These are phyloP conservation scores for Zygoascus biomembranicola DNA, from an alignment of 805 yeast genomes.

Conservation along the genomic window DNA sequence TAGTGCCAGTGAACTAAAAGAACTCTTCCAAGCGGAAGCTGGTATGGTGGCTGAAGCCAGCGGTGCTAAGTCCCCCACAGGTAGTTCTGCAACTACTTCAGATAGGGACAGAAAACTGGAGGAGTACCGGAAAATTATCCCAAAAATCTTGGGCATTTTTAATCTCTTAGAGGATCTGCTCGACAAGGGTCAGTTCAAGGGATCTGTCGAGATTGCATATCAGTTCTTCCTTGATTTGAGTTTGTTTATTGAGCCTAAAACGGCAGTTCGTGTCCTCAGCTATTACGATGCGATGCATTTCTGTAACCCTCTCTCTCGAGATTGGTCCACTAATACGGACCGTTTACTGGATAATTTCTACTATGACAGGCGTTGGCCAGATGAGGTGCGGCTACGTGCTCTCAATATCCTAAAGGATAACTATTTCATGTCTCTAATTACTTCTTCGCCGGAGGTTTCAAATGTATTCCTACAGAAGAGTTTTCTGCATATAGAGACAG, in stretches of 20 bases:
- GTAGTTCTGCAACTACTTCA: not conserved
- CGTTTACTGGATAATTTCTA: constrained; percentile 40
- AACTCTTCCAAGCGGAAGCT: not conserved
- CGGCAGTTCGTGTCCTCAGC: constrained; percentile 38
- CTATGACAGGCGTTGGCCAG: constrained; percentile 20
- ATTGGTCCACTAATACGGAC: constrained; percentile 44
- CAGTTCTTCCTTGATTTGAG: constrained; percentile 35
- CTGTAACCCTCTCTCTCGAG: constrained; percentile 45
- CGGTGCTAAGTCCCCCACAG: not conserved
- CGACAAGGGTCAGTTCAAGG: constrained; percentile 30
- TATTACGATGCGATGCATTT: constrained; percentile 41
- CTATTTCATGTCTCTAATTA: constrained; percentile 30
- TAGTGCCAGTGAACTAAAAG: not conserved
- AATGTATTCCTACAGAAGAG: constrained; percentile 27
- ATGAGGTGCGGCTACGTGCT: constrained; percentile 18
- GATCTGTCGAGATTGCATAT: constrained; percentile 37
- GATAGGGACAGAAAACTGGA: constrained; percentile 16
- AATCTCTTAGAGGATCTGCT: constrained; percentile 29
- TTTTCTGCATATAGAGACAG: constrained; percentile 25
- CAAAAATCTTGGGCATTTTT: constrained; percentile 28
- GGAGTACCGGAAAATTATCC: constrained; percentile 11
- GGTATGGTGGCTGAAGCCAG: not conserved
- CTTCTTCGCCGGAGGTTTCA: constrained; percentile 27
- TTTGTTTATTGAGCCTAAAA: constrained; percentile 30
- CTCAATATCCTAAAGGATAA: constrained; percentile 30